A percentile compares a stretch with the other conserved stretches of the same genome.
Conservation (phyloP, 306 rosid species). For the Citrullus amarus region DNA sequence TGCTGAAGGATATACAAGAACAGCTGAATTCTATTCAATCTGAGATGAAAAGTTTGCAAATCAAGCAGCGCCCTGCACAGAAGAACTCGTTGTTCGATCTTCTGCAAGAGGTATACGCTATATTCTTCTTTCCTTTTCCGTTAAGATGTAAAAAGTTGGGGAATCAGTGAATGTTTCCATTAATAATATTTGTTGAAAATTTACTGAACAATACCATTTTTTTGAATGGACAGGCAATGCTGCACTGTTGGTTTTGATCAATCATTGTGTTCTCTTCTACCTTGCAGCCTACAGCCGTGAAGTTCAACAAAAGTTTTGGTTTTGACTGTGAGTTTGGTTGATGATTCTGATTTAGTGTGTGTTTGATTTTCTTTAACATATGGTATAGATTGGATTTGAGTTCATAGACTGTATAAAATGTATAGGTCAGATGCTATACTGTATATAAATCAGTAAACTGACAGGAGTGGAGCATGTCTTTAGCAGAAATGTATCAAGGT, state of each 20-base stretch:
- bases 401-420: conserved; percentile 17
- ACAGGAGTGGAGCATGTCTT: neutral
- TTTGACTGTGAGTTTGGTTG: neutral
- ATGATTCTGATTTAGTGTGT: conserved; percentile 5
- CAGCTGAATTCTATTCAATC: conserved; percentile 39
- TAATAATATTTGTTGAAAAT: neutral
- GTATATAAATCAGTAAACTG: conserved; percentile 14
- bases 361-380: neutral
- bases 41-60: conserved; percentile 39
- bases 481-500: neutral
- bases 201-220: conserved; percentile 6
- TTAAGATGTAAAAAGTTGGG: neutral
- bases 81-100: conserved; percentile 25
- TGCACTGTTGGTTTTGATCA: conserved; percentile 68
- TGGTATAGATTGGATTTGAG: conserved; percentile 14
- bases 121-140: neutral
- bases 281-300: neutral
- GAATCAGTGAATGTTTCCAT: neutral
- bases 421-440: conserved; percentile 15
- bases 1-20: conserved; percentile 62
- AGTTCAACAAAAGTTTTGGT: neutral
- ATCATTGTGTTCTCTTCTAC: conserved; percentile 2
- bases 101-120: conserved; percentile 46
- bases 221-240: conserved; percentile 79
- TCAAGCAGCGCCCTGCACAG: conserved; percentile 21